Evolutionary conservation across 768 basidiomycete species (phyloP).

Genomic region (Amylocystis lapponica): DNA sequence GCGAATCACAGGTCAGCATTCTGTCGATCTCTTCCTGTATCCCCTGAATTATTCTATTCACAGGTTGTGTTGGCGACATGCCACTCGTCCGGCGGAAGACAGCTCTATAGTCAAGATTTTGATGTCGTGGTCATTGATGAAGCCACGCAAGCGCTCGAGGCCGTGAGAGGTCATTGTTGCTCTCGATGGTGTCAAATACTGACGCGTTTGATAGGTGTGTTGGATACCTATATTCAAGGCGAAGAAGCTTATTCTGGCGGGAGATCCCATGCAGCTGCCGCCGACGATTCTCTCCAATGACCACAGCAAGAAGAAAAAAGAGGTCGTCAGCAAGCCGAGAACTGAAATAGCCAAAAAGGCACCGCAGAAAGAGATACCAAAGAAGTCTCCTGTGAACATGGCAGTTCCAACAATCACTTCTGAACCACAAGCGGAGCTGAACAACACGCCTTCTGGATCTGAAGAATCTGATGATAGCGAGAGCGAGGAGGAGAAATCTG

Average conservation of each 20-base stretch:
- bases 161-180: conserved; percentile 41
- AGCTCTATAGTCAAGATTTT: conserved; percentile 71
- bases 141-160: conserved; percentile 94
- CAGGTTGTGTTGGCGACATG: conserved; percentile 91
- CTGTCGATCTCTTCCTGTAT: conserved; percentile 1
- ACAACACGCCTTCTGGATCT: not conserved
- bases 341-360: not conserved
- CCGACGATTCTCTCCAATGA: conserved; percentile 81
- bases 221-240: conserved; percentile 96
- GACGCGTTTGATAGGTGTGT: conserved; percentile 51
- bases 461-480: not conserved
- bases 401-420: too few species aligned
- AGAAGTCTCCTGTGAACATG: too few species aligned
- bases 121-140: conserved; percentile 97
- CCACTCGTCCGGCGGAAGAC: conserved; percentile 85
- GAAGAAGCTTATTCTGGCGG: conserved; percentile 84
- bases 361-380: not conserved
- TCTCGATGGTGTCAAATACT: not conserved
- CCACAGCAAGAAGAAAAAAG: conserved; percentile 27
- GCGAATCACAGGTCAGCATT: conserved; percentile 58
- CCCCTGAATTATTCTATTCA: not conserved
- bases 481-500: conserved; percentile 7
- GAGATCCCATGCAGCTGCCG: conserved; percentile 93
- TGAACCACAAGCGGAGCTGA: too few species aligned
- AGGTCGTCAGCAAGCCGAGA: not conserved